phyloP scores from a whole-genome alignment of 495 filamentous ascomycete genomes.

The Melanomma pulvis-pyrius region DNA sequence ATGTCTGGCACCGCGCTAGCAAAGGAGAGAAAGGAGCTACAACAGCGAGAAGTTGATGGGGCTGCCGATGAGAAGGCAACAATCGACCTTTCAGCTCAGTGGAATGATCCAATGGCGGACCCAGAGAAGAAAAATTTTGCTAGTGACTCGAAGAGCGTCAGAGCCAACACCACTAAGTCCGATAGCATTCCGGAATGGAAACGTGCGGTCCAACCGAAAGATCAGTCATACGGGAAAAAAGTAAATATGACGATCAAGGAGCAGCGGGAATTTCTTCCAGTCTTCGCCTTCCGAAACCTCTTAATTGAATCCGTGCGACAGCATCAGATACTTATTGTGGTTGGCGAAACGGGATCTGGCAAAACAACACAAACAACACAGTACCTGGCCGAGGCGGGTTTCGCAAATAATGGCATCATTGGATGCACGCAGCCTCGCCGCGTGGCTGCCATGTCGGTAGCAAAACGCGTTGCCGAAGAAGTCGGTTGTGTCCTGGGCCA shows the following conservation, averaged over 20 bases:
- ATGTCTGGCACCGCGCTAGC: background rate
- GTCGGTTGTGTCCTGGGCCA: background rate
- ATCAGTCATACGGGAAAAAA: background rate
- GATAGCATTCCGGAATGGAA: background rate
- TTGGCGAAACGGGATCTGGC: background rate
- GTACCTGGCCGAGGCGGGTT: background rate
- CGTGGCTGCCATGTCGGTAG: background rate
- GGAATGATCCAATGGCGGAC: background rate
- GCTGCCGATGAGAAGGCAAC: background rate
- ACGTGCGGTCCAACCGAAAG: background rate
- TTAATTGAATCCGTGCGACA: background rate
- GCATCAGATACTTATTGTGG: background rate
- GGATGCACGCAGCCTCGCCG: background rate
- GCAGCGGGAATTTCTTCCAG: background rate
- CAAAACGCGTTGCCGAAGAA: background rate
- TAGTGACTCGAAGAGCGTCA: background rate
- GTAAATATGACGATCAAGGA: background rate
- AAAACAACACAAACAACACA: background rate
- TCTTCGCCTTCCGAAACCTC: background rate
- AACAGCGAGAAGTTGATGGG: background rate
- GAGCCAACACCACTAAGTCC: background rate
- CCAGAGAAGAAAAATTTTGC: background rate
- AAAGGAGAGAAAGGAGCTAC: background rate
- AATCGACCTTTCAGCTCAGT: background rate
- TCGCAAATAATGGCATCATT: background rate